Percentiles rank a stretch among this genome's conserved stretches.
Evolutionary conservation across 1,284 basidiomycete species (phyloP).

Genomic region (Microbotryum scabiosae): DNA sequence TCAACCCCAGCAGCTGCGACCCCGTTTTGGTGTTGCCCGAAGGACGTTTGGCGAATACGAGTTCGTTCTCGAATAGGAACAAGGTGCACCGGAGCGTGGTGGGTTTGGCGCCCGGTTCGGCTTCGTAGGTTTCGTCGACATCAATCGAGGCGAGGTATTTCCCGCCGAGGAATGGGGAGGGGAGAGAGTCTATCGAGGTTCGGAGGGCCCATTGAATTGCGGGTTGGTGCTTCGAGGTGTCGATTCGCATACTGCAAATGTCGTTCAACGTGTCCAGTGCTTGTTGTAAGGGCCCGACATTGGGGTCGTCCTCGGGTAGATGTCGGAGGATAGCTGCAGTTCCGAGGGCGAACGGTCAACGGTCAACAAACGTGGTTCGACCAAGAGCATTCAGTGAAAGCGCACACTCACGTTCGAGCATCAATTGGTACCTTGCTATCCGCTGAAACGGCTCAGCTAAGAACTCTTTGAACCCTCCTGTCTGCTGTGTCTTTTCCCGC

Average conservation of each 20-base stretch:
- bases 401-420: constrained; percentile 60
- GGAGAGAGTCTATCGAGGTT: constrained; percentile 81
- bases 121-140: constrained; percentile 58
- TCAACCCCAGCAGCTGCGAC: constrained; percentile 66
- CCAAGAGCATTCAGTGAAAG: not conserved
- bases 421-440: constrained; percentile 87
- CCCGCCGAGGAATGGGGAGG: constrained; percentile 50
- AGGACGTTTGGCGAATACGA: constrained; percentile 83
- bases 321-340: constrained; percentile 29
- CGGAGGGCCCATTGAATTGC: constrained; percentile 80
- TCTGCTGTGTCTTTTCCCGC: constrained; percentile 47
- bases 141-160: constrained; percentile 89
- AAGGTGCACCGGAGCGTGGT: constrained; percentile 68
- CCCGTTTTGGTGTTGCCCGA: constrained; percentile 63
- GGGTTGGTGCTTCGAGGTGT: constrained; percentile 80
- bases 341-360: not conserved
- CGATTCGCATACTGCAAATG: constrained; percentile 86
- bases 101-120: constrained; percentile 30
- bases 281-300: constrained; percentile 61
- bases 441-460: constrained; percentile 99
- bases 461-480: constrained; percentile 84
- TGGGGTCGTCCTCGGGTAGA: constrained; percentile 30
- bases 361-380: not conserved
- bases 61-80: constrained; percentile 89
- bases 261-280: constrained; percentile 78